A percentile compares a stretch with the other conserved stretches of the same genome.
These are phyloP conservation scores for Rhynchospora tenuis DNA, from an alignment of 176 grass and related monocot genomes.

Conservation along the genomic window DNA sequence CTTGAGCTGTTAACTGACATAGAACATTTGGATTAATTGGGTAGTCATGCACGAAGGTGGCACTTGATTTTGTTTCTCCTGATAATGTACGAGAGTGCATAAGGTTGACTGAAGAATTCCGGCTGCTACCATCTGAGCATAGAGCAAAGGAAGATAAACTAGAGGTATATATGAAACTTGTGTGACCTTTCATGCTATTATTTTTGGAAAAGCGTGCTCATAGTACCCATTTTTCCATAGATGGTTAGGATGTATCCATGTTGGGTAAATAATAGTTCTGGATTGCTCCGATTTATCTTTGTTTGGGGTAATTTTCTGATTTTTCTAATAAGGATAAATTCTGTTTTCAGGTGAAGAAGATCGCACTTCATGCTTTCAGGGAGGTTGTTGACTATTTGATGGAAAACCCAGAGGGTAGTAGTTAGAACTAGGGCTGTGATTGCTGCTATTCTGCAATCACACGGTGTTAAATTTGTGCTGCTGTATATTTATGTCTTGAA, in stretches of 20 bases:
- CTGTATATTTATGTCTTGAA: too few species aligned
- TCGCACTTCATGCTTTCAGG: slow-evolving; percentile 47
- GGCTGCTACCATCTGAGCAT: slow-evolving; percentile 54
- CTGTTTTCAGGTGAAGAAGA: slow-evolving; percentile 60
- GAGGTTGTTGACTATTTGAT: slow-evolving; percentile 34
- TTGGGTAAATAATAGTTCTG: neutral
- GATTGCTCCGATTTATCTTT: neutral
- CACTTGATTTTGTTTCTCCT: slow-evolving; percentile 73
- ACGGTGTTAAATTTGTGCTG: too few species aligned
- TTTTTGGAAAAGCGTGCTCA: too few species aligned
- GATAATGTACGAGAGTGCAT: slow-evolving; percentile 59
- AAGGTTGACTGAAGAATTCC: slow-evolving; percentile 46
- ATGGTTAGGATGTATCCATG: neutral
- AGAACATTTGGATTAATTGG: neutral
- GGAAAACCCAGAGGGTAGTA: slow-evolving; percentile 6
- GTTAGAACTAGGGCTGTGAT: neutral
- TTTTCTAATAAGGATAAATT: neutral
- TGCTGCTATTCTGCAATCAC: too few species aligned
- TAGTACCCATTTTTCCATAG: too few species aligned
- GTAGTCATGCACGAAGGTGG: slow-evolving; percentile 84
- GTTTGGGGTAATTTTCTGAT: neutral
- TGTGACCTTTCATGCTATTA: too few species aligned
- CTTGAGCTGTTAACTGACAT: neutral
- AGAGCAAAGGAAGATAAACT: slow-evolving; percentile 71
- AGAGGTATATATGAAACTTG: slow-evolving; percentile 25